Evolutionary conservation across 2,329 filamentous ascomycete genomes (phyloP).

Genomic region (Penicillium olsonii): DNA sequence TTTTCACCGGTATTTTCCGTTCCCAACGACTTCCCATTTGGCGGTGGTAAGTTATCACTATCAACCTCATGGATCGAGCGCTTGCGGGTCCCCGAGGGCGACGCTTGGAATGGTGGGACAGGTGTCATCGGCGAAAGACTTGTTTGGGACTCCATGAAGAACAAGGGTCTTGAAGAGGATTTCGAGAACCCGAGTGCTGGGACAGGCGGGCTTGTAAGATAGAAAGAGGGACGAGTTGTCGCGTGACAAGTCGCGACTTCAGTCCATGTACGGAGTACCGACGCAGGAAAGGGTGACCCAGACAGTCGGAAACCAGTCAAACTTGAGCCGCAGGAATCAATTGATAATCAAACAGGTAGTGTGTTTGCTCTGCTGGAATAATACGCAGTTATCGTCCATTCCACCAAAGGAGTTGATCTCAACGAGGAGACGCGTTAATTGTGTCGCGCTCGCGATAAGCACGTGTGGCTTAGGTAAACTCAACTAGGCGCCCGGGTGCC

Average conservation of each 20-base stretch:
- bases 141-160: slow-evolving; percentile 24
- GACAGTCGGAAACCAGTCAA: background rate
- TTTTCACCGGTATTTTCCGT: slow-evolving; percentile 15
- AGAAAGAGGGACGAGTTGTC: background rate
- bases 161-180: background rate
- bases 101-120: slow-evolving; percentile 12
- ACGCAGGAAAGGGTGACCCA: background rate
- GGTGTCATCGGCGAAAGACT: slow-evolving; percentile 23
- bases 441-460: slow-evolving; percentile 27
- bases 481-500: background rate
- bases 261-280: background rate
- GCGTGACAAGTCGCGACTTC: slow-evolving; percentile 11
- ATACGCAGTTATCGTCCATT: slow-evolving; percentile 8
- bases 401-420: slow-evolving; percentile 14
- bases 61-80: slow-evolving; percentile 33
- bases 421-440: slow-evolving; percentile 23
- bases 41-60: slow-evolving; percentile 11
- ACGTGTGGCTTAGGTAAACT: slow-evolving; percentile 20
- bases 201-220: background rate
- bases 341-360: background rate
- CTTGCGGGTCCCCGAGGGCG: slow-evolving; percentile 28
- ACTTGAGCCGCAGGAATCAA: background rate
- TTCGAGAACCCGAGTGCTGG: background rate
- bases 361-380: background rate
- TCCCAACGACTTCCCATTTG: slow-evolving; percentile 15